Conservation (phyloP, 345 rosid species). For the Euphorbia lathyris region DNA sequence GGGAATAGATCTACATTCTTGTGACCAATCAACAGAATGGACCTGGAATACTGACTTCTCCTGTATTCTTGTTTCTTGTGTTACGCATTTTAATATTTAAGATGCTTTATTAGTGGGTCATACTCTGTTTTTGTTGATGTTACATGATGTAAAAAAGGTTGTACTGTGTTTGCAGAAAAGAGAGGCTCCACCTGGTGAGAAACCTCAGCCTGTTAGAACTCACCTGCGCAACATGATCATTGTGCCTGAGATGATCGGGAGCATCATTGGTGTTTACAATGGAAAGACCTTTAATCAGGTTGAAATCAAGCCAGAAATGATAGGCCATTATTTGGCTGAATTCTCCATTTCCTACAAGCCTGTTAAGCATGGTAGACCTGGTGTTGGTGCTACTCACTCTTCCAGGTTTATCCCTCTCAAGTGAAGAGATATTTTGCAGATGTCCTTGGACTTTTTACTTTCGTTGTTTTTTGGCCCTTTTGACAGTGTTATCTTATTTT, state of each 20-base stretch:
- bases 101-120: not conserved
- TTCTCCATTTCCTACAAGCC: constrained; percentile 51
- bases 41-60: not conserved
- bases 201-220: constrained; percentile 92
- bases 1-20: not conserved
- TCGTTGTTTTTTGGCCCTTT: not conserved
- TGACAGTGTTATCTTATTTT: not conserved
- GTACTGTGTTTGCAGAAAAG: constrained; percentile 52
- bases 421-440: constrained; percentile 30
- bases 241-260: constrained; percentile 96
- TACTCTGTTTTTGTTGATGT: not conserved
- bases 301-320: constrained; percentile 98
- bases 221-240: constrained; percentile 95
- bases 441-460: not conserved
- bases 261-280: constrained; percentile 90
- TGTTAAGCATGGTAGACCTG: constrained; percentile 99
- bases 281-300: constrained; percentile 96
- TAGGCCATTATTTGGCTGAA: constrained; percentile 39
- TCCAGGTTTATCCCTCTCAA: constrained; percentile 97
- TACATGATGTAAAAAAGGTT: not conserved
- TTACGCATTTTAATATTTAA: not conserved
- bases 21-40: not conserved
- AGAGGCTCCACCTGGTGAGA: constrained; percentile 97
- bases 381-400: constrained; percentile 97
- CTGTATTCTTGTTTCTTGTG: not conserved